A percentile compares a stretch with the other conserved stretches of the same genome.
Evolutionary conservation across 2,329 filamentous ascomycete genomes (phyloP).

Genomic region (Aureobasidium sp.): DNA sequence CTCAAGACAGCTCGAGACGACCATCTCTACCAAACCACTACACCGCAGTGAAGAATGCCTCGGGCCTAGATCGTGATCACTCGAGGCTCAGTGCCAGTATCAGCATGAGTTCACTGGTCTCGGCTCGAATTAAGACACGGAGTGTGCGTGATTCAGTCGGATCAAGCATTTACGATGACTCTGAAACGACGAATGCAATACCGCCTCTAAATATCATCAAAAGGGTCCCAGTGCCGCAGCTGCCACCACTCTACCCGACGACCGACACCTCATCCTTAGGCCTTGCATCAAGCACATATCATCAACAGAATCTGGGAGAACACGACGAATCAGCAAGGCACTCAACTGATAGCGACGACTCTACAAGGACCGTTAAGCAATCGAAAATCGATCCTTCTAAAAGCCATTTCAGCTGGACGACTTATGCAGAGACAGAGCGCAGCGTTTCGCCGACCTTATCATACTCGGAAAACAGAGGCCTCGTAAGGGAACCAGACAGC

Average conservation of each 20-base stretch:
- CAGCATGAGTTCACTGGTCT: background rate
- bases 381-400: background rate
- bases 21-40: background rate
- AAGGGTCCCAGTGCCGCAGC: background rate
- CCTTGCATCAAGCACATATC: background rate
- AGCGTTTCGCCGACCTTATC: constrained; percentile 13
- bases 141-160: background rate
- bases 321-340: background rate
- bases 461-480: constrained; percentile 15
- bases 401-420: constrained; percentile 32
- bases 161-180: constrained; percentile 2
- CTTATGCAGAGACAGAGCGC: constrained; percentile 23
- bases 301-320: background rate
- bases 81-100: background rate
- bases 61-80: background rate
- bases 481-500: constrained; percentile 22
- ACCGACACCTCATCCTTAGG: background rate
- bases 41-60: constrained; percentile 4
- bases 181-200: background rate
- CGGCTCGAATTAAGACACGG: background rate
- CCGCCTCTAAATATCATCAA: constrained; percentile 19
- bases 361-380: background rate
- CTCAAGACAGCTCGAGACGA: background rate
- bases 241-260: background rate
- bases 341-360: constrained; percentile 15